These are phyloP conservation scores for Gardenia jasminoides DNA, from an alignment of 257 asterid genomes.

Conservation along the genomic window DNA sequence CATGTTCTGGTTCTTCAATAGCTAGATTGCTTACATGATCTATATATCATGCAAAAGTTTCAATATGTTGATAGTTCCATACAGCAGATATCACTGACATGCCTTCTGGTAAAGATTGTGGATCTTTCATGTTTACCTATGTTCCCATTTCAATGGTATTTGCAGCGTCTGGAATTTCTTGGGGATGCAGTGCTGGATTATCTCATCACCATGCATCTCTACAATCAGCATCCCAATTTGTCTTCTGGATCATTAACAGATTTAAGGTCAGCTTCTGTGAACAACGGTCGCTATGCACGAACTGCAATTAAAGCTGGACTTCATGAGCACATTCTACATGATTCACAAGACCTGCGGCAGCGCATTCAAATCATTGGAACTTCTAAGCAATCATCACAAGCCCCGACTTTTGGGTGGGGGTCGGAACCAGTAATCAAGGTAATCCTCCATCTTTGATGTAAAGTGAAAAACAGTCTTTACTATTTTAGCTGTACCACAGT, in stretches of 20 bases:
- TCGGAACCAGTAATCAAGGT: slow-evolving; percentile 66
- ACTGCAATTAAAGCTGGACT: slow-evolving; percentile 59
- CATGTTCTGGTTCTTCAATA: no score
- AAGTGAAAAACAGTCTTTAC: background rate
- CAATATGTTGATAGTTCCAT: no score
- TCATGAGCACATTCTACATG: slow-evolving; percentile 64
- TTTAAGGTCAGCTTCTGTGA: slow-evolving; percentile 81
- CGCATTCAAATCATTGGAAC: slow-evolving; percentile 40
- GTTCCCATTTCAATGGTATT: background rate
- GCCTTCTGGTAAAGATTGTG: background rate
- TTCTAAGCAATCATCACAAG: slow-evolving; percentile 19
- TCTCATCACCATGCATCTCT: slow-evolving; percentile 56
- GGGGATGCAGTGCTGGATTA: slow-evolving; percentile 90
- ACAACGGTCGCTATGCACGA: slow-evolving; percentile 70
- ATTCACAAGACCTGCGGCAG: slow-evolving; percentile 59
- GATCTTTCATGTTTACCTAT: no score
- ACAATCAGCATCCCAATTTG: slow-evolving; percentile 44
- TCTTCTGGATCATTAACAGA: slow-evolving; percentile 77
- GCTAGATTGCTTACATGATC: no score
- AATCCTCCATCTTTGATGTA: background rate
- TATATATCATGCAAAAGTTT: no score
- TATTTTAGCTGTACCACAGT: background rate
- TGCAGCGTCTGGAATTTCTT: slow-evolving; percentile 76
- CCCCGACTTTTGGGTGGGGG: slow-evolving; percentile 69
- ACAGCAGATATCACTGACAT: slow-evolving; percentile 15